These are phyloP conservation scores for Auricularia cornea DNA, from an alignment of 768 basidiomycete genomes.

Conservation along the genomic window DNA sequence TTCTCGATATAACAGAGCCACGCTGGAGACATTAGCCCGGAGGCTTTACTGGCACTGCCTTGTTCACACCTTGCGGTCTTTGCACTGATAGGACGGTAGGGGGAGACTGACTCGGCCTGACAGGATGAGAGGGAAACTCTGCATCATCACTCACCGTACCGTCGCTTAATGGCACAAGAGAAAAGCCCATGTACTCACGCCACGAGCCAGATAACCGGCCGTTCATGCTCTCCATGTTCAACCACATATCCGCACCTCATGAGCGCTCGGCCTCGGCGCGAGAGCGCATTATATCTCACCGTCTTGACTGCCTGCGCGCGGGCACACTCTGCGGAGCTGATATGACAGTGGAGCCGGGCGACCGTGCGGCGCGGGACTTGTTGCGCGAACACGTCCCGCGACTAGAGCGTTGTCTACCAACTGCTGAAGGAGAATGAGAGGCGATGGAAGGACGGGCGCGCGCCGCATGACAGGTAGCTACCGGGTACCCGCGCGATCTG, in stretches of 20 bases:
- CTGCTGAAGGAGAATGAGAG: slow-evolving; percentile 2
- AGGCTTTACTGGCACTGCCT: too few species aligned
- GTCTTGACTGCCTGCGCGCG: slow-evolving; percentile 41
- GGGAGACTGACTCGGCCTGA: too few species aligned
- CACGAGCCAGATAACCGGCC: slow-evolving; percentile 24
- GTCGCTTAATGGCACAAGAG: too few species aligned
- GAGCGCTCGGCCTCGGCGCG: slow-evolving; percentile 8
- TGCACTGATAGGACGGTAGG: too few species aligned
- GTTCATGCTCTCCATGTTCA: slow-evolving; percentile 30
- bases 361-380: slow-evolving; percentile 18
- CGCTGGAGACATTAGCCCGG: too few species aligned
- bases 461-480: not conserved
- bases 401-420: slow-evolving; percentile 23
- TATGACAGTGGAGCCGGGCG: slow-evolving; percentile 35
- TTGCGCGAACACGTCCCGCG: slow-evolving; percentile 25
- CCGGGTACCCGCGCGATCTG: not conserved
- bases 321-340: slow-evolving; percentile 39
- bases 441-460: slow-evolving; percentile 4
- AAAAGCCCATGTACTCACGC: too few species aligned
- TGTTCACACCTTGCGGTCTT: too few species aligned
- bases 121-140: too few species aligned
- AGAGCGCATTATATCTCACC: slow-evolving; percentile 28
- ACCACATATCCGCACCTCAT: slow-evolving; percentile 33
- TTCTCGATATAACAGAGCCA: too few species aligned
- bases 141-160: too few species aligned